Base-by-base conservation (phyloP, 495 filamentous ascomycete species). In the Penicillium coprophilum region DNA sequence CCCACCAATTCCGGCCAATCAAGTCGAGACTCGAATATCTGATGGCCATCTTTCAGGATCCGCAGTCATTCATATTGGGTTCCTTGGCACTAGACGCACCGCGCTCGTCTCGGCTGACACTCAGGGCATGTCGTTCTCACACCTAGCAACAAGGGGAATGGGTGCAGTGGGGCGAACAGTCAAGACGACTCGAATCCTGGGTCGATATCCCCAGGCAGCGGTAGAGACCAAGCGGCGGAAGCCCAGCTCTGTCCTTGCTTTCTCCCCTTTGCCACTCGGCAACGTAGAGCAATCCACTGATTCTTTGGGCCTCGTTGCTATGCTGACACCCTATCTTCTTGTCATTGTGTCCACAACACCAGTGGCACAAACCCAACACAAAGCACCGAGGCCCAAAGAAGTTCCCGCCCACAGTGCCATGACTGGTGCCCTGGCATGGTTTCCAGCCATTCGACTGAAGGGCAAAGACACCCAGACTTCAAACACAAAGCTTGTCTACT, bases 71-170 rank as follows among this genome's bases (percentile, higher is more conserved):
- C 94, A 97, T 75, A 69, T 97, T 30, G 94, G 92, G 1, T 99
- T 99, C 61, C 77, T 99, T n/a, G 94, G 95, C 21, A 96, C 89
- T 13, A 79, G 94, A 50, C 95, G 96, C 64, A 97, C 94, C 36
- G 94, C 94, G 38, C 76, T 99, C n/a, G 90, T 96, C 24, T 99
- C 94, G n/a, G 93, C 93, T 1, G 92, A 99, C 69, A 91, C 93
- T 63, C 82, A 83, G 38, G 94, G 94, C 43, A 97, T 99, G 94
- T 92, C 93, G 9, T 99, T 99, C 68, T 96, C 95, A 7, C 95
- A 97, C 71, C 80, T 97, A 30, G 95, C 94, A 27, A 96, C 92
- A 13, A 77, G 94, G 58, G 94, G 94, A 19, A 87, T 93, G 58
- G 93, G 95, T 8, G 81, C 91, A 23, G 80, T 97, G 34, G 91